Conservation (phyloP, 2,329 filamentous ascomycete genomes). For the Trichophyton mentagrophytes region DNA sequence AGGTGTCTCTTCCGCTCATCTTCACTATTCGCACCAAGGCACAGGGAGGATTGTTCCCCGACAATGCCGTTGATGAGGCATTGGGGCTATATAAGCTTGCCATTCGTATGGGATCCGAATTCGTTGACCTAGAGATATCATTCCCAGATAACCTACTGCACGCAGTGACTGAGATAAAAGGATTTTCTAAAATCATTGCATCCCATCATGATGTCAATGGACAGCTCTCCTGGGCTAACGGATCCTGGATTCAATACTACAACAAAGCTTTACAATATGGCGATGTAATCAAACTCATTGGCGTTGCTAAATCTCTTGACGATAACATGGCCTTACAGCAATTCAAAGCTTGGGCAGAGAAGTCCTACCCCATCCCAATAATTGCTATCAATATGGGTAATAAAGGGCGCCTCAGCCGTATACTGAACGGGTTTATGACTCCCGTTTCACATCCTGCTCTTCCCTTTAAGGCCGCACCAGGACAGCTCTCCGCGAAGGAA, state of each 20-base stretch:
- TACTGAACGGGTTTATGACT: slow-evolving; percentile 86
- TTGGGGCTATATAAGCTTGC: slow-evolving; percentile 64
- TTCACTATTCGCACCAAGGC: slow-evolving; percentile 79
- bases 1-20: slow-evolving; percentile 65
- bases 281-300: slow-evolving; percentile 89
- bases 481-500: slow-evolving; percentile 79
- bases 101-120: slow-evolving; percentile 75
- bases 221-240: slow-evolving; percentile 73
- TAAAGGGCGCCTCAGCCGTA: slow-evolving; percentile 73
- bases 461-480: slow-evolving; percentile 88
- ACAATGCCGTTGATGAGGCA: slow-evolving; percentile 57
- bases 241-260: slow-evolving; percentile 83
- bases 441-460: slow-evolving; percentile 81
- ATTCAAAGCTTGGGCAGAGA: slow-evolving; percentile 66
- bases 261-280: slow-evolving; percentile 82
- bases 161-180: slow-evolving; percentile 54
- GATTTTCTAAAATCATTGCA: slow-evolving; percentile 71
- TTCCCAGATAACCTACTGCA: slow-evolving; percentile 65
- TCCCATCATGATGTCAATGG: slow-evolving; percentile 85
- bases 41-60: slow-evolving; percentile 81
- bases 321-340: slow-evolving; percentile 77
- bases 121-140: slow-evolving; percentile 83
- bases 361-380: slow-evolving; percentile 64
- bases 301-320: slow-evolving; percentile 58
- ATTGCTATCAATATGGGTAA: slow-evolving; percentile 95